phyloP scores from a whole-genome alignment of 2,329 filamentous ascomycete species.

The Aspergillus bombycis region DNA sequence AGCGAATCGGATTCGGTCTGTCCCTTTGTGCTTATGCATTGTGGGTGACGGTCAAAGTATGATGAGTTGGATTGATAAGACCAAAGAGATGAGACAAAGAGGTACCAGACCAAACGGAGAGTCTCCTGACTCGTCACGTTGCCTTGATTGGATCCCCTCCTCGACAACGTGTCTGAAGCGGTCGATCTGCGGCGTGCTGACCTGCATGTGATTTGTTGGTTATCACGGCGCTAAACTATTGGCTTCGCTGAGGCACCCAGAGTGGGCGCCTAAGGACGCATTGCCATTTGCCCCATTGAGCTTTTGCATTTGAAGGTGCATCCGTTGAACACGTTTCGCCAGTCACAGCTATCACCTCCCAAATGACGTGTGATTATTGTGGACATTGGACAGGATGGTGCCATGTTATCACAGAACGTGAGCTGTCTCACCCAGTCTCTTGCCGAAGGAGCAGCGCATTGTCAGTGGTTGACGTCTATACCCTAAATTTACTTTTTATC shows the following conservation, averaged over 20 bases:
- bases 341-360: neutral
- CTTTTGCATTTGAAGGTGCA: neutral
- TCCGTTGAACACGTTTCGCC: slow-evolving; percentile 8
- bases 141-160: slow-evolving; percentile 13
- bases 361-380: neutral
- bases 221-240: slow-evolving; percentile 24
- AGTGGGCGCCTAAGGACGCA: slow-evolving; percentile 28
- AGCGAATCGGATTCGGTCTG: neutral
- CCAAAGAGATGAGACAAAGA: slow-evolving; percentile 5
- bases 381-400: neutral
- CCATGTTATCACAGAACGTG: neutral
- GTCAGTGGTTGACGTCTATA: neutral
- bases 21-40: slow-evolving; percentile 6
- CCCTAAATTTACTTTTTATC: neutral
- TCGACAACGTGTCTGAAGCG: slow-evolving; percentile 20
- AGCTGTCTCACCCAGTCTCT: neutral
- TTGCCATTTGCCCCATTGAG: slow-evolving; percentile 19
- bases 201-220: slow-evolving; percentile 26
- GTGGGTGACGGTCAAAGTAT: slow-evolving; percentile 2
- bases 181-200: slow-evolving; percentile 16
- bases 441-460: neutral
- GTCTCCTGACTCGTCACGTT: slow-evolving; percentile 4
- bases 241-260: slow-evolving; percentile 1
- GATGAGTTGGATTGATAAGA: slow-evolving; percentile 11
- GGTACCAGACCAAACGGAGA: neutral